Conservation (phyloP, 768 basidiomycete species). For the Collybiopsis confluens region DNA sequence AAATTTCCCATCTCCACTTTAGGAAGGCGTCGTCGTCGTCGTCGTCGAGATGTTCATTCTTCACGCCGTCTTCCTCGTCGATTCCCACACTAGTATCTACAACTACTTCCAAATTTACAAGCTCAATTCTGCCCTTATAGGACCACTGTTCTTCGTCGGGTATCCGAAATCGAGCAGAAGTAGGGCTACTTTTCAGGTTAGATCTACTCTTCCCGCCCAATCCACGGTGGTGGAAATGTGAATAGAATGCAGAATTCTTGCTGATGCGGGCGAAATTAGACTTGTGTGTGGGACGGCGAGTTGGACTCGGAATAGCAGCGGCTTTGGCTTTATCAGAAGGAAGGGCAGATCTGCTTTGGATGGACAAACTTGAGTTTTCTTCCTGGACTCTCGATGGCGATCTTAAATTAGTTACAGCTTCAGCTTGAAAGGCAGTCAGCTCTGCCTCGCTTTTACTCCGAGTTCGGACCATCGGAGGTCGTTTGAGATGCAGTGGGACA, state of each 20-base stretch:
- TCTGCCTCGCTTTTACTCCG: slow-evolving; percentile 64
- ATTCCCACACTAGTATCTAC: slow-evolving; percentile 26
- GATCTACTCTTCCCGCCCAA: neutral
- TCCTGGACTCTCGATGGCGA: neutral
- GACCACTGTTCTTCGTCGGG: slow-evolving; percentile 61
- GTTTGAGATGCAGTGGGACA: slow-evolving; percentile 3
- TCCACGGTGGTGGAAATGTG: neutral
- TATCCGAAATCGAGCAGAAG: neutral
- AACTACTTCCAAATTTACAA: slow-evolving; percentile 77
- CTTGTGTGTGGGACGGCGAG: neutral
- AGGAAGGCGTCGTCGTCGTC: neutral
- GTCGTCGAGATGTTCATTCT: too few species aligned
- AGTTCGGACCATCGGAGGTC: slow-evolving; percentile 35
- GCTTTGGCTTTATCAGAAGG: neutral
- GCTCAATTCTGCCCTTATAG: slow-evolving; percentile 63
- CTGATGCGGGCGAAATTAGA: neutral
- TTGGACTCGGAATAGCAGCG: neutral
- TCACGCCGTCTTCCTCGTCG: neutral
- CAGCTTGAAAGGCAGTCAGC: slow-evolving; percentile 22
- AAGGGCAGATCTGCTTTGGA: neutral
- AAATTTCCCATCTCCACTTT: slow-evolving; percentile 53
- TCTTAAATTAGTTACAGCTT: slow-evolving; percentile 5
- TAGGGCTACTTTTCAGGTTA: neutral
- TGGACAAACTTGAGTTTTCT: neutral
- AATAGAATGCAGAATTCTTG: neutral